phyloP scores from a whole-genome alignment of 495 filamentous ascomycete species.

The Penicillium angulare region DNA sequence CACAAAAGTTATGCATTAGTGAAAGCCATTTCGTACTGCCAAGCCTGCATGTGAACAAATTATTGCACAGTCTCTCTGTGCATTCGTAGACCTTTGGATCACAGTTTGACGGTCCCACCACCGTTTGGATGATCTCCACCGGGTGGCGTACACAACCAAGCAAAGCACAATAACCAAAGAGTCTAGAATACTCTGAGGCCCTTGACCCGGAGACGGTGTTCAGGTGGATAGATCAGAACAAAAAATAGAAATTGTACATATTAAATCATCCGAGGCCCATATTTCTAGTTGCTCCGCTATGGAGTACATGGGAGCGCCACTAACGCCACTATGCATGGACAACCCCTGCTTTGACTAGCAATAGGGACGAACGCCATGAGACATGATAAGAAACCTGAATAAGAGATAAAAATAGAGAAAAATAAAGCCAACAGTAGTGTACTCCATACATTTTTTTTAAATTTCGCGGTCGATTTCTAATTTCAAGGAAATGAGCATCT shows the following conservation, averaged over 20 bases:
- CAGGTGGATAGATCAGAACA: no score
- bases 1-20: no score
- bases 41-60: background rate
- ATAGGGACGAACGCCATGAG: background rate
- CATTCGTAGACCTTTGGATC: background rate
- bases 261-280: background rate
- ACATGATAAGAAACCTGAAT: background rate
- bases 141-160: conserved; percentile 11
- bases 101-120: conserved; percentile 1
- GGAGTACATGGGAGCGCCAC: conserved; percentile 3
- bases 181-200: background rate
- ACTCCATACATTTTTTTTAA: no score
- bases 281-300: no score
- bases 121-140: conserved; percentile 11
- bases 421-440: no score
- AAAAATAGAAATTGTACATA: background rate
- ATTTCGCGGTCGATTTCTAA: no score
- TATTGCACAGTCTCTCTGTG: background rate
- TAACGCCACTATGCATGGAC: conserved; percentile 10
- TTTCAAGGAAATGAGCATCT: background rate
- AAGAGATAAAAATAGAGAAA: background rate
- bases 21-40: no score
- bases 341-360: background rate
- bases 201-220: background rate
- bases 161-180: background rate